Evolutionary conservation across 768 basidiomycete genomes (phyloP).

Genomic region (Peribolospora baueri): DNA sequence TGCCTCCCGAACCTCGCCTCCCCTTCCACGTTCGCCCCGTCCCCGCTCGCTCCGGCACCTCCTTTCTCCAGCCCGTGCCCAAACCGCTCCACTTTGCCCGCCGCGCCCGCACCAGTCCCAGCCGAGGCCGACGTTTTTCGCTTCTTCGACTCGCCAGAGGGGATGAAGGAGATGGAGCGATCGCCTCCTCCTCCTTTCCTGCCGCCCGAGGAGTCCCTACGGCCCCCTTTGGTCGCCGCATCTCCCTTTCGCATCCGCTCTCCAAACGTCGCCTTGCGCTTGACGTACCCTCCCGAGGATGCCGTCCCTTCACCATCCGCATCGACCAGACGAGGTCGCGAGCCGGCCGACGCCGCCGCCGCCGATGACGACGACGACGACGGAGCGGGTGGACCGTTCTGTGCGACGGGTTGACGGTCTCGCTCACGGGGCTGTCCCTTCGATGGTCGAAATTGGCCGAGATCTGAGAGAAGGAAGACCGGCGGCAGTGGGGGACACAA

Average conservation of each 20-base stretch:
- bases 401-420: constrained; percentile 32
- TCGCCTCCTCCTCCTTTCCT: constrained; percentile 12
- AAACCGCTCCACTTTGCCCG: constrained; percentile 36
- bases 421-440: constrained; percentile 2
- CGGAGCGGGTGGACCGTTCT: constrained; percentile 29
- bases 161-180: constrained; percentile 14
- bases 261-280: constrained; percentile 2
- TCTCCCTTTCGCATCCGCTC: constrained; percentile 2
- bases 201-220: constrained; percentile 18
- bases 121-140: constrained; percentile 20
- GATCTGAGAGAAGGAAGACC: constrained; percentile 6
- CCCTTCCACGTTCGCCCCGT: constrained; percentile 21
- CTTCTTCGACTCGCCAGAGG: constrained; percentile 15
- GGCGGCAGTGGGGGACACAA: background rate
- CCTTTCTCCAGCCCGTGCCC: constrained; percentile 78
- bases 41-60: constrained; percentile 25
- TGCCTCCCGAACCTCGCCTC: constrained; percentile 54
- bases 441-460: constrained; percentile 11
- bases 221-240: constrained; percentile 29
- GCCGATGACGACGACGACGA: constrained; percentile 34
- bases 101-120: constrained; percentile 23
- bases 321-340: constrained; percentile 2
- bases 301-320: constrained; percentile 5
- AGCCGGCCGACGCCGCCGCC: constrained; percentile 5
- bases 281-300: too few species aligned